phyloP scores from a whole-genome alignment of 75 land plant genomes.

The Larix kaempferi region DNA sequence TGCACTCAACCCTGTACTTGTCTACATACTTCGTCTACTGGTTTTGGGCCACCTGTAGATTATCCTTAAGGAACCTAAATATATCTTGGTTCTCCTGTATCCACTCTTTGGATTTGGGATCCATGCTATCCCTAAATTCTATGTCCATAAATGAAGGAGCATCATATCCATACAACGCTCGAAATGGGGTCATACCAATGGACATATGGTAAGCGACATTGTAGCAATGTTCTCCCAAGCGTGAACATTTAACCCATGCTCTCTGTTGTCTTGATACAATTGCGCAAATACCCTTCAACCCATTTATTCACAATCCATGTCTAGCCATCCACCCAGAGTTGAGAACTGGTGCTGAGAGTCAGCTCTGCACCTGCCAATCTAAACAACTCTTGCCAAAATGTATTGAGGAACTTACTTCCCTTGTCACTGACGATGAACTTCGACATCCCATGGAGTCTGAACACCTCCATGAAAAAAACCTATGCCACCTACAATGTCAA shows the following conservation, averaged over 20 bases:
- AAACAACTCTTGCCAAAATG: neutral
- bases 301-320: neutral
- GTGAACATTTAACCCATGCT: neutral
- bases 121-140: no score
- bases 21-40: no score
- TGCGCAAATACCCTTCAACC: slow-evolving; percentile 2
- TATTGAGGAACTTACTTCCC: neutral
- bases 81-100: no score
- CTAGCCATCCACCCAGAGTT: neutral
- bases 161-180: slow-evolving; percentile 7
- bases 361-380: neutral
- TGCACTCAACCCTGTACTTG: no score
- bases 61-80: no score
- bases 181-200: slow-evolving; percentile 5
- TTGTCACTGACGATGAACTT: neutral
- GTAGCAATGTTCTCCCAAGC: no score
- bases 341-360: neutral
- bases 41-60: no score
- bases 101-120: no score
- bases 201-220: slow-evolving; percentile 1
- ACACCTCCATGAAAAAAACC: neutral
- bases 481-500: neutral
- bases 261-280: neutral
- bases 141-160: neutral
- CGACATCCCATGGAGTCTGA: neutral